A percentile compares a stretch with the other conserved stretches of the same genome.
phyloP scores from a whole-genome alignment of 2,329 filamentous ascomycete species.

The Fusarium odoratissimum region DNA sequence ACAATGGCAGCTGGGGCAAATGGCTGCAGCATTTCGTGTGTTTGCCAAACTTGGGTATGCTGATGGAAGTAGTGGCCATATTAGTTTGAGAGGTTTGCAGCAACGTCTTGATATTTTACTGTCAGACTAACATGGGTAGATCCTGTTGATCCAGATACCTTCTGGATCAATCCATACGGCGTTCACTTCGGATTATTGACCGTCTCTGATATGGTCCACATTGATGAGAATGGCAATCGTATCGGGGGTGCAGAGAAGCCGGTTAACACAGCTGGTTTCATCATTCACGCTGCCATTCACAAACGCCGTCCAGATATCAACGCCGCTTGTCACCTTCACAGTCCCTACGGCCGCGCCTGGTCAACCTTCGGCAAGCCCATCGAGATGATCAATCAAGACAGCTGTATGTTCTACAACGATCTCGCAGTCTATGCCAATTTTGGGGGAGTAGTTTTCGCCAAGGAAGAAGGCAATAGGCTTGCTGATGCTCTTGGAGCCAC shows the following conservation, averaged over 20 bases:
- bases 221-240: conserved; percentile 68
- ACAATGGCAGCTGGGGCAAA: conserved; percentile 52
- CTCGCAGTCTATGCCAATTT: conserved; percentile 71
- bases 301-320: conserved; percentile 71
- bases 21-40: conserved; percentile 60
- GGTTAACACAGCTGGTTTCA: conserved; percentile 74
- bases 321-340: conserved; percentile 75
- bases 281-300: conserved; percentile 75
- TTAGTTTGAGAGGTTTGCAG: conserved; percentile 50
- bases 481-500: conserved; percentile 68
- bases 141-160: conserved; percentile 49
- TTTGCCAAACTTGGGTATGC: conserved; percentile 59
- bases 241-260: conserved; percentile 70
- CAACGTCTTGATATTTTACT: accelerated
- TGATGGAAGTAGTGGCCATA: conserved; percentile 60
- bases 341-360: conserved; percentile 73
- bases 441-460: conserved; percentile 62
- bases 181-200: conserved; percentile 73
- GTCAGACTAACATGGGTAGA: conserved; percentile 41
- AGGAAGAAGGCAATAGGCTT: conserved; percentile 71
- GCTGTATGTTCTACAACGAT: conserved; percentile 70
- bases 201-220: conserved; percentile 74
- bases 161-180: conserved; percentile 68
- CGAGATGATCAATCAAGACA: conserved; percentile 76
- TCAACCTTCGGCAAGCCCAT: conserved; percentile 69